These are phyloP conservation scores for Ambrosiella xylebori DNA, from an alignment of 2,329 filamentous ascomycete genomes.

Conservation along the genomic window DNA sequence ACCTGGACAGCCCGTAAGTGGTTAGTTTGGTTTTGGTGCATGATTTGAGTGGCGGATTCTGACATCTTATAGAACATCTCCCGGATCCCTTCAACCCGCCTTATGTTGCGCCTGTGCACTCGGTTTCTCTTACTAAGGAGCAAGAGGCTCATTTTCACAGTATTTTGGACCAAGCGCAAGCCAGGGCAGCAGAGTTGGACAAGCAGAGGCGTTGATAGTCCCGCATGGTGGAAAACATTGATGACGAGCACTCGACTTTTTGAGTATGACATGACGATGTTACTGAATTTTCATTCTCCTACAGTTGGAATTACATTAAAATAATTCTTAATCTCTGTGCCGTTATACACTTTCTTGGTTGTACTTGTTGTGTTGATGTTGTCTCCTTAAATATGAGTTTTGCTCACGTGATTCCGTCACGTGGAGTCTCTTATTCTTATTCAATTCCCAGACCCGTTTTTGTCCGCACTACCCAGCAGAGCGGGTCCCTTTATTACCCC, in stretches of 20 bases:
- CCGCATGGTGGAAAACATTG: too few relatives aligned
- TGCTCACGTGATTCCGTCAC: neutral
- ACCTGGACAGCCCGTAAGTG: constrained; percentile 7
- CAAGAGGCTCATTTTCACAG: constrained; percentile 1
- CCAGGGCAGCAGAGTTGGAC: neutral
- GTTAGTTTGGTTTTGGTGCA: neutral
- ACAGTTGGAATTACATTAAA: too few relatives aligned
- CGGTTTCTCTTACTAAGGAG: constrained; percentile 3
- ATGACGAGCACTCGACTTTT: too few relatives aligned
- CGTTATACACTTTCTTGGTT: too few relatives aligned
- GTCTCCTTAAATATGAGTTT: too few relatives aligned
- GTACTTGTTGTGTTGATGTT: too few relatives aligned
- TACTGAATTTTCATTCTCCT: too few relatives aligned
- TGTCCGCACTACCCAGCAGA: constrained; percentile 5
- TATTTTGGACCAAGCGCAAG: constrained; percentile 2
- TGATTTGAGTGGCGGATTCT: neutral
- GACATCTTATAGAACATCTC: constrained; percentile 3
- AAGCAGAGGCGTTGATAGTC: neutral
- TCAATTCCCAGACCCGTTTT: constrained; percentile 6
- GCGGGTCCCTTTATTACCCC: neutral
- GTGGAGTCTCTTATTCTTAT: neutral
- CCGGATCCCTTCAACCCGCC: constrained; percentile 10
- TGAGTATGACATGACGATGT: too few relatives aligned
- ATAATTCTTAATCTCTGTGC: too few relatives aligned
- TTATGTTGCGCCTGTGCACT: constrained; percentile 4